A percentile compares a stretch with the other conserved stretches of the same genome.
Evolutionary conservation across 2,329 filamentous ascomycete genomes (phyloP).

Genomic region (Cladophialophora psammophila): DNA sequence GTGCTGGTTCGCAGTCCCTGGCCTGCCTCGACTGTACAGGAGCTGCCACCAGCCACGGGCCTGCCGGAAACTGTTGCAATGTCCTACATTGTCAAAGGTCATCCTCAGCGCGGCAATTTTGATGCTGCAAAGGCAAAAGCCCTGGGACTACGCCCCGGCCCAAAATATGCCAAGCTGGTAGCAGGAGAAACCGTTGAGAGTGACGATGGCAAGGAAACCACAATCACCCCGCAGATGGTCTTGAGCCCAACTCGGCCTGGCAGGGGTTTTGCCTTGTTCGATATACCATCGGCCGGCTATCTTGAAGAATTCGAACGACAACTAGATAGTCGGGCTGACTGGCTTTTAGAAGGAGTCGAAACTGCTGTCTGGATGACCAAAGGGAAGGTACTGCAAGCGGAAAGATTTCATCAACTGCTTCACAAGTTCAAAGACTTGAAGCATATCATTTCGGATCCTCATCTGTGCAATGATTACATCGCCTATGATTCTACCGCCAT

Average conservation of each 20-base stretch:
- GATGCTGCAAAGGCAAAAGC: constrained; percentile 68
- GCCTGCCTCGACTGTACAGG: constrained; percentile 71
- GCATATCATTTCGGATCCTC: constrained; percentile 79
- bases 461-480: constrained; percentile 78
- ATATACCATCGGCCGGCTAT: constrained; percentile 75
- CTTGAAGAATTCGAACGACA: constrained; percentile 73
- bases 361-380: constrained; percentile 85
- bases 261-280: constrained; percentile 78
- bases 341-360: constrained; percentile 71
- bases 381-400: constrained; percentile 68
- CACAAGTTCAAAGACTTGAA: constrained; percentile 64
- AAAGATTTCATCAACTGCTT: constrained; percentile 74
- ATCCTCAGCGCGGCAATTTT: constrained; percentile 82
- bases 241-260: constrained; percentile 72
- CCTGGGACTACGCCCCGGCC: constrained; percentile 68
- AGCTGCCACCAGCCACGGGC: constrained; percentile 69
- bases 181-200: constrained; percentile 69
- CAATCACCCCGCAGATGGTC: constrained; percentile 86
- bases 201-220: constrained; percentile 63
- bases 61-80: constrained; percentile 70
- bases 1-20: constrained; percentile 79
- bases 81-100: constrained; percentile 84
- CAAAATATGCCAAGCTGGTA: constrained; percentile 67
- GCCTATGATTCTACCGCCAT: constrained; percentile 71
- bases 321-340: constrained; percentile 45